Evolutionary conservation across 2,329 filamentous ascomycete genomes (phyloP).

Genomic region (Furcasterigmium sp.): DNA sequence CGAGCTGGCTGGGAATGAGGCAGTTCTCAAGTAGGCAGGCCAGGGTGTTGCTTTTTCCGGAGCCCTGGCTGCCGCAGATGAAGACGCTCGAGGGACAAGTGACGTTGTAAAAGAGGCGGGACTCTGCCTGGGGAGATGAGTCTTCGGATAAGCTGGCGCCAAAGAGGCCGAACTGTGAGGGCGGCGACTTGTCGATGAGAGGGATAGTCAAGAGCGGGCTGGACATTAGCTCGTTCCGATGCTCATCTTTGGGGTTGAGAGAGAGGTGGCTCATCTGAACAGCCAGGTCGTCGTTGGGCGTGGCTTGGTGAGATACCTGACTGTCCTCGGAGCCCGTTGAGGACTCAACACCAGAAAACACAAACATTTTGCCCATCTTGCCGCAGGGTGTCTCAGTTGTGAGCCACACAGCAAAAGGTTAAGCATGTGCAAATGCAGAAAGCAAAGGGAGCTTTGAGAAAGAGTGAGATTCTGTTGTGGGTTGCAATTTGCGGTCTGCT

Average conservation of each 20-base stretch:
- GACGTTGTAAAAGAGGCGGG: constrained; percentile 39
- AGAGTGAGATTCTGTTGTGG: too few species aligned
- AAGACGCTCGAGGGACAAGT: constrained; percentile 52
- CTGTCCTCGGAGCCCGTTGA: too few species aligned
- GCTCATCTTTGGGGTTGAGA: background rate
- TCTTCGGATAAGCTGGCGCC: constrained; percentile 11
- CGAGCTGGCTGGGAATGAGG: constrained; percentile 38
- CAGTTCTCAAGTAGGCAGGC: constrained; percentile 54
- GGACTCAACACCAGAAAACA: too few species aligned
- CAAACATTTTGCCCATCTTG: too few species aligned
- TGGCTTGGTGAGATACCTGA: too few species aligned
- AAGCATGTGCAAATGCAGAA: too few species aligned
- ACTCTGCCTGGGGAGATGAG: constrained; percentile 13
- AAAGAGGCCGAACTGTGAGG: constrained; percentile 13
- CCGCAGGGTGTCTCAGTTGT: too few species aligned
- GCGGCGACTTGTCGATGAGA: background rate
- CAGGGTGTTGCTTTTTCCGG: constrained; percentile 58
- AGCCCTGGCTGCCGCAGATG: constrained; percentile 60
- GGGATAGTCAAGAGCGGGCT: constrained; percentile 8
- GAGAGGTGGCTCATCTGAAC: constrained; percentile 1
- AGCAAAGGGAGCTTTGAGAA: too few species aligned
- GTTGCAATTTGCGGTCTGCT: too few species aligned
- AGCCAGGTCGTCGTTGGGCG: too few species aligned
- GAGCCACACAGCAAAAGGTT: too few species aligned
- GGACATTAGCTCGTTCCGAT: constrained; percentile 3